Conservation (phyloP, 2,329 filamentous ascomycete genomes). For the Cytospora paraplurivora region DNA sequence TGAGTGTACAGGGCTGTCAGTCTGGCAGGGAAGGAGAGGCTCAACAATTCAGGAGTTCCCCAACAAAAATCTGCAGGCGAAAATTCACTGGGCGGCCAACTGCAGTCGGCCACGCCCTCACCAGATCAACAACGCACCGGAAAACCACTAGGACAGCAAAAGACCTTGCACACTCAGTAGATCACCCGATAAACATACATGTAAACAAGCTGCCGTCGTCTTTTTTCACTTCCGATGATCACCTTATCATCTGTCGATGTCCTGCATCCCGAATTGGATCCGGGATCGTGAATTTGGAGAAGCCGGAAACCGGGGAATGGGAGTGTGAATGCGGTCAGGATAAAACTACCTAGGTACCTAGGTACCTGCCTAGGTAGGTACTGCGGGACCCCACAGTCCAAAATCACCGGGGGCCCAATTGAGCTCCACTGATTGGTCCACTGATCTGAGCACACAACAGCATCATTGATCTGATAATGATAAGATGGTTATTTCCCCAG, state of each 20-base stretch:
- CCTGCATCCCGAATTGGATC: neutral
- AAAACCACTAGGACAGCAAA: neutral
- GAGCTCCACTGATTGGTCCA: too few relatives aligned
- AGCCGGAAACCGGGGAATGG: neutral
- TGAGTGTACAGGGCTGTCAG: neutral
- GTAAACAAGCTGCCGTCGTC: neutral
- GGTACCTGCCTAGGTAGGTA: too few relatives aligned
- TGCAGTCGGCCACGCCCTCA: neutral
- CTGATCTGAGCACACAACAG: too few relatives aligned
- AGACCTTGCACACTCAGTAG: neutral
- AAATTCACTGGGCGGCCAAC: neutral
- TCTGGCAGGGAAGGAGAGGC: slow-evolving; percentile 19
- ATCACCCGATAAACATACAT: neutral
- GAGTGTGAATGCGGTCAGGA: neutral
- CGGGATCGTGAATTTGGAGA: neutral
- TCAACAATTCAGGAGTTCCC: slow-evolving; percentile 27
- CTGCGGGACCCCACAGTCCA: neutral
- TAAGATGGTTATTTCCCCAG: too few relatives aligned
- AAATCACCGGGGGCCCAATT: too few relatives aligned
- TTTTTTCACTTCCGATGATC: neutral
- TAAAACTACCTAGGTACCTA: too few relatives aligned
- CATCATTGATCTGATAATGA: too few relatives aligned
- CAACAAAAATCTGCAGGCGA: slow-evolving; percentile 23
- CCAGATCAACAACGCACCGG: neutral
- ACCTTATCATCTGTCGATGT: neutral